Evolutionary conservation across 75 land plant species (phyloP).

Genomic region (Pinus tabuliformis): DNA sequence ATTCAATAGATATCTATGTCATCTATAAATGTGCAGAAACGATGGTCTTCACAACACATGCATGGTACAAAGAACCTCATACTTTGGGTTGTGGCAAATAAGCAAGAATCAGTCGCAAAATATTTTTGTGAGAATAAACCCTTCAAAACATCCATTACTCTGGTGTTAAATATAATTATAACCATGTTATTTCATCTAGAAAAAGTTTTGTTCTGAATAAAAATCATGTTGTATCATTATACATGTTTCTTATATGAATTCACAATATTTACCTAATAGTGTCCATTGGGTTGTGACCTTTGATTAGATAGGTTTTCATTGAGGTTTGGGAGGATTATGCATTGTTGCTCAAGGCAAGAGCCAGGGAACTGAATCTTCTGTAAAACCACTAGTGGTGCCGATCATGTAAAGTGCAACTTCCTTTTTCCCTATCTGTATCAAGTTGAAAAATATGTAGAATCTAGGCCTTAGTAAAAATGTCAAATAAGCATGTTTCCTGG

Average conservation of each 20-base stretch:
- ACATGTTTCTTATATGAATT: neutral
- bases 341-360: neutral
- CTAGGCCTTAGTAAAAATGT: neutral
- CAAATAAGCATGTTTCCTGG: too few relatives aligned
- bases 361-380: neutral
- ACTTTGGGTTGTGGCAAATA: conserved; percentile 1
- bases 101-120: neutral
- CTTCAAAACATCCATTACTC: neutral
- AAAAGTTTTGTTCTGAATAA: neutral
- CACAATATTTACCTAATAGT: neutral
- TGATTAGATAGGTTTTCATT: neutral
- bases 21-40: neutral
- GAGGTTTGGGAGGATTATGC: neutral
- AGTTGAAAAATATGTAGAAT: neutral
- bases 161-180: neutral
- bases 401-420: neutral
- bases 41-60: neutral
- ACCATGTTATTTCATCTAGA: neutral
- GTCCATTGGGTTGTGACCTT: neutral
- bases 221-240: neutral
- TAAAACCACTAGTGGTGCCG: neutral
- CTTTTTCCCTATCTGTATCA: neutral
- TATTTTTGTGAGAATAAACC: neutral
- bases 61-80: neutral
- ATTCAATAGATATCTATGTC: neutral